Evolutionary conservation across 2,329 filamentous ascomycete genomes (phyloP), one percentile per base, ranked within the genome.

Genomic region (Phyllosticta citrichinensis): DNA sequence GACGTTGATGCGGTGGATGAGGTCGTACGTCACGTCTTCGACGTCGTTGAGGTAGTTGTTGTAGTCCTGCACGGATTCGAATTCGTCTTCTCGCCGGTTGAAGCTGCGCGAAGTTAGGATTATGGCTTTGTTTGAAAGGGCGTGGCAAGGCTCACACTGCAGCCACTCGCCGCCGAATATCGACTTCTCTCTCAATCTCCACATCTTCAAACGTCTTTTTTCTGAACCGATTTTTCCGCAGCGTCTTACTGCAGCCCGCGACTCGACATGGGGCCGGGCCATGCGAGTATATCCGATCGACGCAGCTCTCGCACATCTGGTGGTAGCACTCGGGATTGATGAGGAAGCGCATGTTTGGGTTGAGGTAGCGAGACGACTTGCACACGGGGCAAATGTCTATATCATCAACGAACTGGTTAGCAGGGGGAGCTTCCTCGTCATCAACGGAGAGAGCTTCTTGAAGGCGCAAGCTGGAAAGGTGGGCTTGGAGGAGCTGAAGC

Each of bases 271-370:
- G 89, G 61, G 91, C 90, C 0, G 94, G 94, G 0, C 94, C 94
- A 60, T 90, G 87, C 40, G 88, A 88, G 81, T 97, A 99, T 68
- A 97, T 89, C 61, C 93, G 88, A 75, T 93, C 89, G 52, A 97
- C 92, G 78, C 94, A 99, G 62, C 89, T 92, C 73, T 91, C 88
- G 80, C 94, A 99, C 90, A 99, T 97, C 67, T 91, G 91, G 80
- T 99, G 94, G 80, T 99, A 99, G 83, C 94, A 99, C 80, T 96
- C 91, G 9, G 93, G 91, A 74, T 97, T 97, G 78, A 99, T 92
- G 68, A 94, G 88, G 77, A 99, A 97, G 65, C 87, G 83, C 83
- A 99, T 92, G 77, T 91, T 87, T 63, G 86, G 87, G 79, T 97
- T 97, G 69, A 97, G 87, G 79, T 97, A 97, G 65, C 91, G 89